Conservation (phyloP, 192 early-diverging fungal species). For the Chytriomyces sp. region DNA sequence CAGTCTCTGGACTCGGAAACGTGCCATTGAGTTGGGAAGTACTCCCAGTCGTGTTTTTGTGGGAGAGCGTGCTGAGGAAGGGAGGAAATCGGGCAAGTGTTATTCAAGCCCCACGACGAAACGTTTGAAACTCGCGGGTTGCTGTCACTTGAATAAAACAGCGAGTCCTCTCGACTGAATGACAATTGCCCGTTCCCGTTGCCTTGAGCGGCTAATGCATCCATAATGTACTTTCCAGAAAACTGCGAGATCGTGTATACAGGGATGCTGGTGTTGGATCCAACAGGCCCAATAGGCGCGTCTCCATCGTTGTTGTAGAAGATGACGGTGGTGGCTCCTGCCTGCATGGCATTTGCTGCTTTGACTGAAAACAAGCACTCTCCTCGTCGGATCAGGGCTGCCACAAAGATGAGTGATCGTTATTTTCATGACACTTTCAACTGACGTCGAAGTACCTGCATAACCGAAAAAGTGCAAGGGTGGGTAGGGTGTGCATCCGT, state of each 20-base stretch:
- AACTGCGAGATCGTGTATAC: conserved; percentile 14
- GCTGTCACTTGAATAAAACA: background rate
- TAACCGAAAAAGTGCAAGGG: conserved; percentile 54
- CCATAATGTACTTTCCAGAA: conserved; percentile 8
- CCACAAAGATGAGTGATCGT: conserved; percentile 59
- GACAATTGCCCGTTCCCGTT: conserved; percentile 14
- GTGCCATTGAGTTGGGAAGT: background rate
- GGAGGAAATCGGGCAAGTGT: background rate
- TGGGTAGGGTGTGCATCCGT: conserved; percentile 16
- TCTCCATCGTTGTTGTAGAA: conserved; percentile 38
- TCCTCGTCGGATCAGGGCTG: conserved; percentile 64
- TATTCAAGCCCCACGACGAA: conserved; percentile 17
- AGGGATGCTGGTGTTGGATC: conserved; percentile 4
- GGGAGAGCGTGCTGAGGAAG: background rate
- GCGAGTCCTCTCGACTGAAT: background rate
- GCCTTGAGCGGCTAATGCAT: background rate
- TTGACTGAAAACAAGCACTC: conserved; percentile 39
- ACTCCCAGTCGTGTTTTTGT: background rate
- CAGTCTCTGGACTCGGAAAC: background rate
- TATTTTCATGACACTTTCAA: conserved; percentile 52
- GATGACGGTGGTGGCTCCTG: conserved; percentile 36
- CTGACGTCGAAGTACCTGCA: conserved; percentile 66
- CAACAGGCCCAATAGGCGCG: conserved; percentile 12
- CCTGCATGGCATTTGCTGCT: background rate
- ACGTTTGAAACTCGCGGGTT: background rate